A percentile compares a stretch with the other conserved stretches of the same genome.
These are phyloP conservation scores for Calonectria naviculata DNA, from an alignment of 2,329 filamentous ascomycete species.

Conservation along the genomic window DNA sequence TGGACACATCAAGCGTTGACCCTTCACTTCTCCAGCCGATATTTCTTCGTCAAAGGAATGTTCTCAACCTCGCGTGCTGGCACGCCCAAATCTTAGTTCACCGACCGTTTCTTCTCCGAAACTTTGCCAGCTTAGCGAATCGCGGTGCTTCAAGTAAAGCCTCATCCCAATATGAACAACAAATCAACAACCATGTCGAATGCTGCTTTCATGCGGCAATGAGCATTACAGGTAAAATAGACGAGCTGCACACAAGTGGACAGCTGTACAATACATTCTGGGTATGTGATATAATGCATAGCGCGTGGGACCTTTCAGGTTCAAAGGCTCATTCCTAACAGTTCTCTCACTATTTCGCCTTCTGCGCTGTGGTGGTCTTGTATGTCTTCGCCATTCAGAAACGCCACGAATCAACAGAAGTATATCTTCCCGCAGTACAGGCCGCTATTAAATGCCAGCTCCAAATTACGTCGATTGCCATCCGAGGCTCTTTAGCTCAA, in stretches of 20 bases:
- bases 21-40: conserved; percentile 48
- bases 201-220: conserved; percentile 52
- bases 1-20: conserved; percentile 50
- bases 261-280: conserved; percentile 27
- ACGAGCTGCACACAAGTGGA: conserved; percentile 30
- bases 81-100: conserved; percentile 54
- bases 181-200: conserved; percentile 29
- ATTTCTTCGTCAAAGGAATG: conserved; percentile 53
- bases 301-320: no score
- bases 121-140: conserved; percentile 41
- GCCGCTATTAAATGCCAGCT: conserved; percentile 53
- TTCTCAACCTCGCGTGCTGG: conserved; percentile 55
- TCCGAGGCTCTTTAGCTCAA: conserved; percentile 50
- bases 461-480: conserved; percentile 50
- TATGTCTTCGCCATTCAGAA: conserved; percentile 58
- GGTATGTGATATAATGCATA: conserved; percentile 10
- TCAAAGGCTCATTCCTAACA: conserved; percentile 14
- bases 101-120: conserved; percentile 50
- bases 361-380: conserved; percentile 56
- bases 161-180: conserved; percentile 38
- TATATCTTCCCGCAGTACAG: conserved; percentile 45
- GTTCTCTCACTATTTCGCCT: conserved; percentile 53
- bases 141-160: neutral
- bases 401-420: conserved; percentile 37
- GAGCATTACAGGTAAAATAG: conserved; percentile 51